Conservation (phyloP, 1,139 yeast species). For the Dujonia santamariae region DNA sequence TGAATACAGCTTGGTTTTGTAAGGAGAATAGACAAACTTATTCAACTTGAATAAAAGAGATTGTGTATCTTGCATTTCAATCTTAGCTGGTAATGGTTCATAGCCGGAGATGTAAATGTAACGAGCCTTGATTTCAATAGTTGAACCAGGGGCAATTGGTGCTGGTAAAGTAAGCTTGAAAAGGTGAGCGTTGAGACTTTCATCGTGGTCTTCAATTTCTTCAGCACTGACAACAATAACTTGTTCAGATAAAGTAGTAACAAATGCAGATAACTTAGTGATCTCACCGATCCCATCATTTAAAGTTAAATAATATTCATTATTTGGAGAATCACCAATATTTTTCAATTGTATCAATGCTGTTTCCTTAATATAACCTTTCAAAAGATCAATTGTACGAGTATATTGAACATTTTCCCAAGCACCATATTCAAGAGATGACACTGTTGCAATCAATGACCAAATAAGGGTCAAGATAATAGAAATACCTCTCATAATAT, state of each 20-base stretch:
- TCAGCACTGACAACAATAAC: slow-evolving; percentile 29
- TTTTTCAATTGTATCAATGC: slow-evolving; percentile 57
- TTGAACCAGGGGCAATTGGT: slow-evolving; percentile 65
- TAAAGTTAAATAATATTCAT: slow-evolving; percentile 56
- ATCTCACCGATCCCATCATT: slow-evolving; percentile 43
- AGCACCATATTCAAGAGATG: slow-evolving; percentile 4
- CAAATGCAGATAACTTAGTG: slow-evolving; percentile 47
- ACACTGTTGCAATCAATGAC: slow-evolving; percentile 5
- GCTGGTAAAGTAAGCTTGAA: slow-evolving; percentile 54
- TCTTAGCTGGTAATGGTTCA: slow-evolving; percentile 61
- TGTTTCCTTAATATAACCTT: slow-evolving; percentile 66
- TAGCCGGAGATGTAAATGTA: slow-evolving; percentile 49
- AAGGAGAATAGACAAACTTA: slow-evolving; percentile 62
- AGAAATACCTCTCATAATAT: not conserved
- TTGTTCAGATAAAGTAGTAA: slow-evolving; percentile 31
- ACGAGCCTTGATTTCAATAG: slow-evolving; percentile 49
- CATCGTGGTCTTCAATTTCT: slow-evolving; percentile 23
- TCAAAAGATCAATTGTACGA: slow-evolving; percentile 60
- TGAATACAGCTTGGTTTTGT: slow-evolving; percentile 52
- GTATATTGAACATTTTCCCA: slow-evolving; percentile 50
- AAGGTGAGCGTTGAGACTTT: slow-evolving; percentile 23
- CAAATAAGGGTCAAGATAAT: slow-evolving; percentile 2
- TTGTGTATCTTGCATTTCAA: slow-evolving; percentile 64
- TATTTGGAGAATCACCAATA: slow-evolving; percentile 50
- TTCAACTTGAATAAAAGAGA: slow-evolving; percentile 51